Conservation (phyloP, 1,284 basidiomycete genomes). For the Trichosporon ovoides region DNA sequence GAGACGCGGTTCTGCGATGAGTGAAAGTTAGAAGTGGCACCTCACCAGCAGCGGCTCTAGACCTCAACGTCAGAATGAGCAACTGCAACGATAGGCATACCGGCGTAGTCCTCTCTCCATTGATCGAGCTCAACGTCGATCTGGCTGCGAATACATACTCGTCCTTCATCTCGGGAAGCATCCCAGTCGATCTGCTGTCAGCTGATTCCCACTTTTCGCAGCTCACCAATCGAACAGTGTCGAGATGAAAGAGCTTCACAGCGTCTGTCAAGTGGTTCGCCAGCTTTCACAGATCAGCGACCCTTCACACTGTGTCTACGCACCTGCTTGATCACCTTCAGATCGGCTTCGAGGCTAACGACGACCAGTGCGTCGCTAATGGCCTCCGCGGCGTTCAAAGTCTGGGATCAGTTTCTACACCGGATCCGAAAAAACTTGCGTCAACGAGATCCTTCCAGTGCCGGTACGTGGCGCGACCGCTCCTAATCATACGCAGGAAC, state of each 20-base stretch:
- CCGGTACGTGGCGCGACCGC: slow-evolving; percentile 59
- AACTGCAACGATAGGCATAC: slow-evolving; percentile 11
- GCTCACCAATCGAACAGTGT: slow-evolving; percentile 12
- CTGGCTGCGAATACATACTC: slow-evolving; percentile 67
- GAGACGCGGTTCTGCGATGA: slow-evolving; percentile 9
- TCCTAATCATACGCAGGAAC: slow-evolving; percentile 57
- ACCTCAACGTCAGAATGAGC: slow-evolving; percentile 46
- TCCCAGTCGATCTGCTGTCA: slow-evolving; percentile 77
- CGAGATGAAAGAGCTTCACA: slow-evolving; percentile 3
- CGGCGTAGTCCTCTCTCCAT: slow-evolving; percentile 67
- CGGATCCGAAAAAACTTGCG: slow-evolving; percentile 50
- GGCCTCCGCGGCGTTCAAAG: slow-evolving; percentile 53
- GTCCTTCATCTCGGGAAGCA: slow-evolving; percentile 61
- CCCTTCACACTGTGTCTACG: accelerated
- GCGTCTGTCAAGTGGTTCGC: neutral
- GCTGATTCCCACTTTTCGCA: neutral
- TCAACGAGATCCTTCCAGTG: slow-evolving; percentile 80
- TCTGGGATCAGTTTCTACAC: slow-evolving; percentile 11
- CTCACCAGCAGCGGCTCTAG: slow-evolving; percentile 71
- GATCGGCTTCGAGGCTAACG: neutral
- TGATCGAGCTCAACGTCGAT: slow-evolving; percentile 81
- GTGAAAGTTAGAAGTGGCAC: slow-evolving; percentile 1
- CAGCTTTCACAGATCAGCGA: slow-evolving; percentile 7
- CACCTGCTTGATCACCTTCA: slow-evolving; percentile 12
- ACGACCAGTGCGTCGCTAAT: slow-evolving; percentile 54